These are phyloP conservation scores for Coemansia sp. DNA, from an alignment of 192 early-diverging fungal species.

Conservation along the genomic window DNA sequence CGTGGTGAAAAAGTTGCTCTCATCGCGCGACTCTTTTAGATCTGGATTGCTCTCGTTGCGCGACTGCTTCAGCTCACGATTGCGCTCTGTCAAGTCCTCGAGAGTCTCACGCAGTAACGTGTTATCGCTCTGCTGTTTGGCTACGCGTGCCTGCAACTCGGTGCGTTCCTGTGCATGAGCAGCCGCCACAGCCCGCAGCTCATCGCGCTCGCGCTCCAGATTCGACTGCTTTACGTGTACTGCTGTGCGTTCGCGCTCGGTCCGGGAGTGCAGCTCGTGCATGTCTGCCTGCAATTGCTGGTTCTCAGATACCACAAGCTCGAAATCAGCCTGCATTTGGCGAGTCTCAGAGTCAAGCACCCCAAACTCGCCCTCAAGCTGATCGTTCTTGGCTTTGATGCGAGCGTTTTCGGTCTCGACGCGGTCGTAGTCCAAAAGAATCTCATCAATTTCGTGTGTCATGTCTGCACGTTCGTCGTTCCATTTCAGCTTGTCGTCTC, in stretches of 20 bases:
- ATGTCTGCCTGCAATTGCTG: conserved; percentile 1
- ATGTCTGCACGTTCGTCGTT: conserved; percentile 13
- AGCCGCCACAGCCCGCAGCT: conserved; percentile 4
- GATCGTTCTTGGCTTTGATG: conserved; percentile 18
- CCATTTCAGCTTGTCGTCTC: not conserved
- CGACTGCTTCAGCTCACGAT: conserved; percentile 24
- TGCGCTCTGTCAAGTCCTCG: conserved; percentile 29
- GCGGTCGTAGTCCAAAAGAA: conserved; percentile 11
- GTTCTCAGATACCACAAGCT: conserved; percentile 6
- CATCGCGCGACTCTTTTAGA: conserved; percentile 21
- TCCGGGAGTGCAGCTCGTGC: conserved; percentile 4
- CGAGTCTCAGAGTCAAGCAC: not conserved
- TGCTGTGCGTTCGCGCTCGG: not conserved
- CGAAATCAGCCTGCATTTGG: conserved; percentile 6
- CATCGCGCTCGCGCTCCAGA: conserved; percentile 10
- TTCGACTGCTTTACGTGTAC: not conserved
- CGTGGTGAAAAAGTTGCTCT: conserved; percentile 26
- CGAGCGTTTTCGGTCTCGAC: conserved; percentile 23
- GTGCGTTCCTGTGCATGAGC: not conserved
- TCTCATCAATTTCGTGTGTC: conserved; percentile 7
- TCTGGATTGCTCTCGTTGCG: conserved; percentile 28
- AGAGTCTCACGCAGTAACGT: conserved; percentile 21
- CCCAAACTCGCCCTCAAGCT: conserved; percentile 21
- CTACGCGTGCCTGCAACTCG: not conserved
- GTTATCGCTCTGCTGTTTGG: conserved; percentile 10